Evolutionary conservation across 2,329 filamentous ascomycete genomes (phyloP), one percentile per base, ranked within the genome.

Genomic region (Leptoxyphium fumago): DNA sequence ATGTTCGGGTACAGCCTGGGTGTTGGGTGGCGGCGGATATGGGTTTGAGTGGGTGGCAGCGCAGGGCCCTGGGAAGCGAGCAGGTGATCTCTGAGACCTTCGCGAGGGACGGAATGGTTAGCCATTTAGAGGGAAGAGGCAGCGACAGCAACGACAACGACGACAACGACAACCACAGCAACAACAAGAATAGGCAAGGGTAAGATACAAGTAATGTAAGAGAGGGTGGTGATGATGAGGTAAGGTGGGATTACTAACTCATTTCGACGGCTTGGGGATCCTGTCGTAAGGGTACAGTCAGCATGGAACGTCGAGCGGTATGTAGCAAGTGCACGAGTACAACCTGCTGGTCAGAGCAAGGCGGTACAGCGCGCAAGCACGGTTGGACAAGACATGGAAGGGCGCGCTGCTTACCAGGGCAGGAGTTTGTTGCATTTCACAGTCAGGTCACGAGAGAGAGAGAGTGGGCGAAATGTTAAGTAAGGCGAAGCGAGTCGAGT

Each of bases 21-120:
- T 43, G 48, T 48, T 45, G 51, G 60, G 52, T 49, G 59, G 42
- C 46, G 50, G 46, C 48, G 65, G 61, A 39, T 66, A 62, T 48
- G 66, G 64, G 11, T 64, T 56, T 15, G 62, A 61, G 30, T 51
- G 43, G 55, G 59, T 44, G 60, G 59, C 51, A 41, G 54, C 45
- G 39, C 66, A 49, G 61, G 63, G 43, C 67, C 64, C 47, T 71
- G 69, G 44, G 69, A 67, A 54, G 71, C 74, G 52, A 79, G 68
- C 39, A 80, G 72, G 55, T 78, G 75, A 57, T 79, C 76, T 62
- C 76, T 72, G 57, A 80, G 70, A 59, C 74, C 76, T 79, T 54
- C 41, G 13, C 29, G 28, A 14, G 38, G 11, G 29, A 32, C 13
- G 32, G 32, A 36, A 15, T 26, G 21, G 21, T 26, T 26, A 26